Evolutionary conservation across 768 basidiomycete genomes (phyloP).

Genomic region (Rossbeevera mucosa): DNA sequence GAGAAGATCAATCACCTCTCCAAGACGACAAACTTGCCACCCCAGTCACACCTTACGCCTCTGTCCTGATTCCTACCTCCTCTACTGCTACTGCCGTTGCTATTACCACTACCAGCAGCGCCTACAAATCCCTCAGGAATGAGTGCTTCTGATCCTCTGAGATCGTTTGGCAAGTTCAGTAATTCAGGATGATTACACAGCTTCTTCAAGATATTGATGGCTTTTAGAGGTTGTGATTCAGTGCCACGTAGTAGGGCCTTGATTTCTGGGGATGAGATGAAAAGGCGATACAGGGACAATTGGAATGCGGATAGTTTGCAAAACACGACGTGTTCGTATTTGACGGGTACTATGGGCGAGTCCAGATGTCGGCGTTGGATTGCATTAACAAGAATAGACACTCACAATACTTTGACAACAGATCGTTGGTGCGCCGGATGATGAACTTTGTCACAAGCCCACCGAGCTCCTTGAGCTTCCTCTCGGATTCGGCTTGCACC

Average conservation of each 20-base stretch:
- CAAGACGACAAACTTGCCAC: conserved; percentile 91
- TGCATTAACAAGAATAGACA: conserved; percentile 13
- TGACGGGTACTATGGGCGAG: conserved; percentile 77
- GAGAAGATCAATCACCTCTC: conserved; percentile 56
- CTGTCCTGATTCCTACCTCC: conserved; percentile 37
- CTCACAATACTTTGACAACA: conserved; percentile 91
- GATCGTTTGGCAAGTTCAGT: conserved; percentile 77
- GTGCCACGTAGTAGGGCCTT: conserved; percentile 82
- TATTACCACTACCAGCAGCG: conserved; percentile 23
- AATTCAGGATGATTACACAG: conserved; percentile 94
- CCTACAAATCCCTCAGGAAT: conserved; percentile 81
- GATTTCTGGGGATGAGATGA: conserved; percentile 91
- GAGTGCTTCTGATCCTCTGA: conserved; percentile 74
- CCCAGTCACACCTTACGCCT: conserved; percentile 70
- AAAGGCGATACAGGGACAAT: conserved; percentile 77
- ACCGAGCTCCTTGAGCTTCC: conserved; percentile 88
- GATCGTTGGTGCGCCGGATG: conserved; percentile 89
- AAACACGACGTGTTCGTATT: conserved; percentile 98
- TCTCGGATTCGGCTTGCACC: conserved; percentile 77
- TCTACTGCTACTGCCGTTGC: conserved; percentile 35
- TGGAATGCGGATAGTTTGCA: conserved; percentile 84
- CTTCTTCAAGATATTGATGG: conserved; percentile 92
- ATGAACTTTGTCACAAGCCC: conserved; percentile 89
- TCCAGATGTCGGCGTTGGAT: conserved; percentile 6
- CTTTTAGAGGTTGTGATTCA: conserved; percentile 92